A percentile compares a stretch with the other conserved stretches of the same genome.
These are phyloP conservation scores for Aureobasidium sp. DNA, from an alignment of 2,329 filamentous ascomycete species.

Conservation along the genomic window DNA sequence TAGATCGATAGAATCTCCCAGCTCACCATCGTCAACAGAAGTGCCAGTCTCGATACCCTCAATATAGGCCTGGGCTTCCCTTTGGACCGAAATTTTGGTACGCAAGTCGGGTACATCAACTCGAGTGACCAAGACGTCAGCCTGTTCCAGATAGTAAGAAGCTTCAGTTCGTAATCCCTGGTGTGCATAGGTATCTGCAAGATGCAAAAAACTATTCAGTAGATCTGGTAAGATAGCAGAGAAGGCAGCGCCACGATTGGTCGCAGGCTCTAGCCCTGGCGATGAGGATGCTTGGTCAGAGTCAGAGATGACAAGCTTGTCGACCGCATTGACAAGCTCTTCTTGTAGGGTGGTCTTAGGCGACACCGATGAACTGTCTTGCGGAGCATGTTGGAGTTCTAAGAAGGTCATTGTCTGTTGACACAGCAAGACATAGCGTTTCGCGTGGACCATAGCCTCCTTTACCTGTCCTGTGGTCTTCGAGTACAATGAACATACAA, in stretches of 20 bases:
- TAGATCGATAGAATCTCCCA: not conserved
- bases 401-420: conserved; percentile 3
- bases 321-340: not conserved
- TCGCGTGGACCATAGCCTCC: not conserved
- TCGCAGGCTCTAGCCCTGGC: not conserved
- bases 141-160: conserved; percentile 78
- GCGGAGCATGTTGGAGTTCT: conserved; percentile 22
- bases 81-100: not conserved
- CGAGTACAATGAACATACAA: not conserved
- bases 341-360: not conserved
- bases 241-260: not conserved
- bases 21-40: not conserved
- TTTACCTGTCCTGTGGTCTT: not conserved
- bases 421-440: conserved; percentile 4
- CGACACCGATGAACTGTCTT: no score
- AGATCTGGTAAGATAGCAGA: conserved; percentile 50
- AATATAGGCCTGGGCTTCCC: not conserved
- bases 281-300: not conserved
- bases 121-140: conserved; percentile 60
- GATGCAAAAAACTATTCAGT: conserved; percentile 60
- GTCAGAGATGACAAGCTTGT: not conserved
- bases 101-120: not conserved
- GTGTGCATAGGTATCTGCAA: conserved; percentile 72
- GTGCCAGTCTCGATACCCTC: not conserved
- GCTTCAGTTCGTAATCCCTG: conserved; percentile 84